Percentiles rank a stretch among this genome's conserved stretches.
Conservation (phyloP, 129 eudicot species). For the Logfia minima region DNA sequence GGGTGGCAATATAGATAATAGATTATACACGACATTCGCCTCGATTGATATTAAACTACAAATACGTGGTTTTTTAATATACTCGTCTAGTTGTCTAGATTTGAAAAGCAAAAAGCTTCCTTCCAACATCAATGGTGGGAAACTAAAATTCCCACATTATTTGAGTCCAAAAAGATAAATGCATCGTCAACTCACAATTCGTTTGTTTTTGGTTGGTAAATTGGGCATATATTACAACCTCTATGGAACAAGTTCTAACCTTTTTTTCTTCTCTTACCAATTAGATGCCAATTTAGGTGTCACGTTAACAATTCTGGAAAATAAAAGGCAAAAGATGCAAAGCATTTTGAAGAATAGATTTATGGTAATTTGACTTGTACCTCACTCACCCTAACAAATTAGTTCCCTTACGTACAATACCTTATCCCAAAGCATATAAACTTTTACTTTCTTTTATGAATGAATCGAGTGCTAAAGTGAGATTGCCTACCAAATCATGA, state of each 20-base stretch:
- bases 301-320: slow-evolving; percentile 10
- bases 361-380: slow-evolving; percentile 32
- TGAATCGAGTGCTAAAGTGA: slow-evolving; percentile 14
- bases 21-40: not conserved
- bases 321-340: slow-evolving; percentile 25
- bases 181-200: slow-evolving; percentile 23
- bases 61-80: not conserved
- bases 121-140: slow-evolving; percentile 27
- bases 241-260: slow-evolving; percentile 23
- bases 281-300: slow-evolving; percentile 16
- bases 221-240: slow-evolving; percentile 27
- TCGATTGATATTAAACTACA: not conserved
- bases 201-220: slow-evolving; percentile 21
- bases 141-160: slow-evolving; percentile 19
- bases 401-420: slow-evolving; percentile 18
- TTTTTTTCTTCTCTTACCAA: slow-evolving; percentile 6
- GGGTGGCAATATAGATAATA: not conserved
- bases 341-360: slow-evolving; percentile 6
- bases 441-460: not conserved
- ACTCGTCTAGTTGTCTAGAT: not conserved
- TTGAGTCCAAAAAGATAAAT: slow-evolving; percentile 6
- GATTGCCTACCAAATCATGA: slow-evolving; percentile 2
- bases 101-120: slow-evolving; percentile 10
- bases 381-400: slow-evolving; percentile 21
- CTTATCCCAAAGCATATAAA: slow-evolving; percentile 27